Percentiles rank a stretch among this genome's conserved stretches.
Evolutionary conservation across 2,329 filamentous ascomycete species (phyloP).

Genomic region (Fusarium sp.): DNA sequence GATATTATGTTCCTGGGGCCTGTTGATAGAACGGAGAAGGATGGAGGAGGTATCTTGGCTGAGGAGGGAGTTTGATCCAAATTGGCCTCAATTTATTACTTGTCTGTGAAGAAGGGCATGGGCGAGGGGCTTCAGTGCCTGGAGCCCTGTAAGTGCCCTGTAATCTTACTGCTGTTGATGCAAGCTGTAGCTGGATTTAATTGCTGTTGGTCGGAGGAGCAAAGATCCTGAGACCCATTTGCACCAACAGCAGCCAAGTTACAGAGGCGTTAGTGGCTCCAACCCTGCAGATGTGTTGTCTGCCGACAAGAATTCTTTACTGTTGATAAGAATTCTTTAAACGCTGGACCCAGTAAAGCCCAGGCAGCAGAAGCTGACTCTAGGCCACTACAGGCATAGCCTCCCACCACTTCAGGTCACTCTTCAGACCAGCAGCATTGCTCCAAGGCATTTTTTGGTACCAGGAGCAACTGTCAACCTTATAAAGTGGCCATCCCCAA

Average conservation of each 20-base stretch:
- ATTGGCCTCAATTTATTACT: not conserved
- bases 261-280: not conserved
- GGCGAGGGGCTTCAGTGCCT: not conserved
- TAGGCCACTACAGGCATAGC: not conserved
- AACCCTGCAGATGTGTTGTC: not conserved
- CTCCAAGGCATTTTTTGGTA: too few relatives aligned
- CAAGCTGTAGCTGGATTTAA: too few relatives aligned
- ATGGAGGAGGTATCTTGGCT: not conserved
- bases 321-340: not conserved
- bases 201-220: not conserved
- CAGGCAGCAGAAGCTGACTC: not conserved
- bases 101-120: not conserved
- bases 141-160: too few relatives aligned
- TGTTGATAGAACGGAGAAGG: slow-evolving; percentile 1
- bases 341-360: not conserved
- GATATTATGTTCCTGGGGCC: slow-evolving; percentile 5
- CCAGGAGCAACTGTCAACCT: not conserved
- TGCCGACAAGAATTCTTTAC: not conserved
- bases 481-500: not conserved
- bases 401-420: not conserved
- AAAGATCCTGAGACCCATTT: not conserved
- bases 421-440: not conserved
- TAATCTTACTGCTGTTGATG: too few relatives aligned
- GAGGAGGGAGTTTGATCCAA: not conserved
- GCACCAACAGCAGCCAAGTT: not conserved